phyloP scores from a whole-genome alignment of 1,284 basidiomycete genomes.

The Tilletia horrida region DNA sequence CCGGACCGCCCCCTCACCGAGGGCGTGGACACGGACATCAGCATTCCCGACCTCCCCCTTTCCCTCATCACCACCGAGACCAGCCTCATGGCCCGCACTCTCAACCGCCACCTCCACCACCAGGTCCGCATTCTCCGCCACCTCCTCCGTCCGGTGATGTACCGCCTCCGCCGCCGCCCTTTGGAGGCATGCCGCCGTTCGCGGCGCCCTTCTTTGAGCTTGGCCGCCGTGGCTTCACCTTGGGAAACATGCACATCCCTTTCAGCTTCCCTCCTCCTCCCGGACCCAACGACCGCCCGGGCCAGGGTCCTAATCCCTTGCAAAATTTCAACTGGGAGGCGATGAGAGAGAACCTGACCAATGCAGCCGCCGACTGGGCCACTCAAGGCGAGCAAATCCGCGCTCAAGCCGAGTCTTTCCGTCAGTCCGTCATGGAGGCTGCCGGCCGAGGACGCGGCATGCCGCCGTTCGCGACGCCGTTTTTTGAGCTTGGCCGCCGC shows the following conservation, averaged over 20 bases:
- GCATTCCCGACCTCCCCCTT: background rate
- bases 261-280: background rate
- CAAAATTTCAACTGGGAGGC: no score
- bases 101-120: background rate
- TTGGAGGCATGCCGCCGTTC: no score
- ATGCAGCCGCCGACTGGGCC: no score
- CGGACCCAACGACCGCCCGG: no score
- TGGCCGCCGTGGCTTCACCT: background rate
- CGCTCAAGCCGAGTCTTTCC: background rate
- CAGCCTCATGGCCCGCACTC: background rate
- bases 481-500: background rate
- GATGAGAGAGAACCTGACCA: no score
- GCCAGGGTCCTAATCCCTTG: no score
- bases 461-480: background rate
- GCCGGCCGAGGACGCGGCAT: background rate
- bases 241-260: constrained; percentile 7
- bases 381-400: background rate
- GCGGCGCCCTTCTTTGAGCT: background rate
- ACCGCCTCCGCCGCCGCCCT: no score
- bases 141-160: background rate
- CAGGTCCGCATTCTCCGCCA: background rate
- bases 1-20: background rate
- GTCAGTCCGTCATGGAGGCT: background rate
- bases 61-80: background rate
- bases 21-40: background rate